Base-by-base conservation (phyloP, 306 rosid genomes). In the Cajanus cajan region DNA sequence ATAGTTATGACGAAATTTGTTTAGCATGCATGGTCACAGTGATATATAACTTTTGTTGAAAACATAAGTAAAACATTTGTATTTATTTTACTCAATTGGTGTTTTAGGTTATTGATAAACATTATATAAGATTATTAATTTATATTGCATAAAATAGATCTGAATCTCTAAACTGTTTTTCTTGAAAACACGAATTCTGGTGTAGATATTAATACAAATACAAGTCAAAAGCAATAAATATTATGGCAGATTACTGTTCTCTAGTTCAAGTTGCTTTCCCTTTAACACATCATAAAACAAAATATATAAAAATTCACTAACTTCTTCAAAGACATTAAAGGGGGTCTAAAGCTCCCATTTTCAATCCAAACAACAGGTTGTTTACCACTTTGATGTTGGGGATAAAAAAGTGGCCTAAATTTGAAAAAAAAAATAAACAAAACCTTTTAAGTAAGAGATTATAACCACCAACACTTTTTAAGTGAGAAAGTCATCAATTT, bases 391-490 rank as follows among this genome's bases (percentile, higher is more conserved):
- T 28, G 47, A 43, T 57, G 50, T 31, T 1, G 57, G 18, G 14
- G 31, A 34, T n/a, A 77, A 41, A 71, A n/a, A 80, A 21, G 73
- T 71, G 16, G 57, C 25, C 47, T n/a, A 80, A 21, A 36, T 71
- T 71, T 61, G 72, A 21, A 11, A 70, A 12, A 37, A 3, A 22
- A 18, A 5, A 28, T 28, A 28, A 28, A 28, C 31, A 28, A 28
- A 1, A 28, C 31, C 3, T 28, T 28, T 28, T 3, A 3, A 28
- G 31, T 28, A 3, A 28, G 31, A 28, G 3, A 28, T 40, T 41
- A 61, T 63, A 71, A 79, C 78, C 33, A 69, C 63, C 39, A 55
- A 57, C 13, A 78, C 11, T 39, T 76, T 45, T 66, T 5, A 65
- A 51, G 21, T 37, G 55, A 66, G 67, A 51, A 77, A 65, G 66